Evolutionary conservation across 2,329 filamentous ascomycete genomes (phyloP).

Genomic region (Truncatella angustata): DNA sequence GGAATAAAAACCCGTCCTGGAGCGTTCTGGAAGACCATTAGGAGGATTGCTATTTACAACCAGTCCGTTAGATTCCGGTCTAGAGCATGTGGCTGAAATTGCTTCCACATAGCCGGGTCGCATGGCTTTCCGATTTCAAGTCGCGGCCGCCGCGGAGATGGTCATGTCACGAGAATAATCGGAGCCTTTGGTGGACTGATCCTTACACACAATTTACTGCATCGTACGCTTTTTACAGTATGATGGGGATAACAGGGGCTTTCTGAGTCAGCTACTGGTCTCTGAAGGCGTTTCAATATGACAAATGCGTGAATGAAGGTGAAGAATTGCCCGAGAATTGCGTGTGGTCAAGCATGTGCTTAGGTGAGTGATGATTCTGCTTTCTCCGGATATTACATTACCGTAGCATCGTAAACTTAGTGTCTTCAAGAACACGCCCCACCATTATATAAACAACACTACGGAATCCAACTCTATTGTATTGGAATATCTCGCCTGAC

Average conservation of each 20-base stretch:
- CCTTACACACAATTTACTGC: not conserved
- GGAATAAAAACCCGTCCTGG: too few relatives aligned
- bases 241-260: too few relatives aligned
- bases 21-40: too few relatives aligned
- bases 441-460: not conserved
- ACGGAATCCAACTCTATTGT: too few relatives aligned
- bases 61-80: not conserved
- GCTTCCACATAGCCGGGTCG: too few relatives aligned
- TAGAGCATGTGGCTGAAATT: not conserved
- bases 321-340: not conserved
- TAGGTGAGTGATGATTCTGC: not conserved
- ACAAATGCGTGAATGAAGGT: too few relatives aligned
- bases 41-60: too few relatives aligned
- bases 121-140: not conserved
- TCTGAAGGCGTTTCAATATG: too few relatives aligned
- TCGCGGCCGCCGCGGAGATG: slow-evolving; percentile 18
- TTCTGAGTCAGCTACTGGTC: slow-evolving; percentile 6
- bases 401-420: not conserved
- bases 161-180: slow-evolving; percentile 17
- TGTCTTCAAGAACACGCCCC: not conserved
- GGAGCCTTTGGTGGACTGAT: slow-evolving; percentile 15
- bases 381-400: slow-evolving; percentile 9
- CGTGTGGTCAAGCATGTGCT: not conserved
- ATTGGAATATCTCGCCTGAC: too few relatives aligned
- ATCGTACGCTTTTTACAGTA: too few relatives aligned